Evolutionary conservation across 306 rosid species (phyloP).

Genomic region (Corylus avellana): DNA sequence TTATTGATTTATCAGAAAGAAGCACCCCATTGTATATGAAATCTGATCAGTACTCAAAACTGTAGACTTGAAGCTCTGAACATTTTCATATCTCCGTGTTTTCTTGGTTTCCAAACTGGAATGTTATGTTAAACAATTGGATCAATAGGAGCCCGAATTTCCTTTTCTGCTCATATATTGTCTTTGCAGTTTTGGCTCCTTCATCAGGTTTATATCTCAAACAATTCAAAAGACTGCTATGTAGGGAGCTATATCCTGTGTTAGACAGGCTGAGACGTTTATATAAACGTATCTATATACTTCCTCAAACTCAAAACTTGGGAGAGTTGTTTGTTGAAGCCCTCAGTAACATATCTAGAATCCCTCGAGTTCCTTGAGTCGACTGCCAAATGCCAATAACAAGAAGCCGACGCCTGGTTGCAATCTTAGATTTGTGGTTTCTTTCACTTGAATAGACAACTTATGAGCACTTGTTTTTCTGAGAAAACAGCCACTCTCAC

Average conservation of each 20-base stretch:
- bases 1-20: not conserved
- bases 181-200: not conserved
- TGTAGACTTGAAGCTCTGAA: not conserved
- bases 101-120: not conserved
- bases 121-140: not conserved
- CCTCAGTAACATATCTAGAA: not conserved
- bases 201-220: not conserved
- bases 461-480: not conserved
- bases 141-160: not conserved
- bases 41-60: not conserved
- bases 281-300: not conserved
- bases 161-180: not conserved
- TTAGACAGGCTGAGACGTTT: not conserved
- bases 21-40: not conserved
- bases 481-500: not conserved
- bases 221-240: not conserved
- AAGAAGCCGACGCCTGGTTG: slow-evolving; percentile 4
- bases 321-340: not conserved
- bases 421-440: not conserved
- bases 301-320: not conserved
- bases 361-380: not conserved
- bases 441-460: not conserved
- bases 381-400: not conserved
- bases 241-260: not conserved
- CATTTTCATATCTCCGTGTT: not conserved